A percentile compares a stretch with the other conserved stretches of the same genome.
phyloP scores from a whole-genome alignment of 306 rosid species.

The Vachellia collinsii region DNA sequence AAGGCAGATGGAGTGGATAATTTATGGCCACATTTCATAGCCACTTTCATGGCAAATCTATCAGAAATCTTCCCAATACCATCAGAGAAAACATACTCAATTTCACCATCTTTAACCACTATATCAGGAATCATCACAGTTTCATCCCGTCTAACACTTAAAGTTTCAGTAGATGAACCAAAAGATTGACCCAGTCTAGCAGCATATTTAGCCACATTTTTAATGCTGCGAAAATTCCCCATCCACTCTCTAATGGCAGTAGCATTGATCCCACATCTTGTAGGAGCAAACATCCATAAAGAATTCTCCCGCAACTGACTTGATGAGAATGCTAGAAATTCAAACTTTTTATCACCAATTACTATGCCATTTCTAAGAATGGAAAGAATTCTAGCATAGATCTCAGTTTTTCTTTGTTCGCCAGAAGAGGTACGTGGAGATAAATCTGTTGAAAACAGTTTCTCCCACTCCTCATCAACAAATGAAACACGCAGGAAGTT shows the following conservation, averaged over 20 bases:
- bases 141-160: conserved; percentile 53
- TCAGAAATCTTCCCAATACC: conserved; percentile 90
- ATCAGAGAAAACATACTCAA: conserved; percentile 71
- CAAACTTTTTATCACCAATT: conserved; percentile 75
- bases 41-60: conserved; percentile 68
- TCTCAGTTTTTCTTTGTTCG: conserved; percentile 52
- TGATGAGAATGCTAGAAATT: conserved; percentile 87
- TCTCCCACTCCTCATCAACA: conserved; percentile 81
- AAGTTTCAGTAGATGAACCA: conserved; percentile 87
- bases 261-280: conserved; percentile 48
- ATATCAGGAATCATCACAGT: conserved; percentile 64
- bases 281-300: conserved; percentile 86
- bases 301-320: conserved; percentile 88
- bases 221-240: conserved; percentile 71
- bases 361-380: conserved; percentile 64
- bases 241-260: conserved; percentile 59
- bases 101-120: conserved; percentile 16
- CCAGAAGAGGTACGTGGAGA: conserved; percentile 50
- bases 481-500: conserved; percentile 88
- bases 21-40: conserved; percentile 60
- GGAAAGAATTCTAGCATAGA: conserved; percentile 69
- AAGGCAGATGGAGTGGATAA: conserved; percentile 68
- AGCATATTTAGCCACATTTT: conserved; percentile 91
- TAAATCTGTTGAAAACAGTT: conserved; percentile 66
- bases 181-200: conserved; percentile 93